Evolutionary conservation across 306 rosid genomes (phyloP).

Genomic region (Prunus fruticosa): DNA sequence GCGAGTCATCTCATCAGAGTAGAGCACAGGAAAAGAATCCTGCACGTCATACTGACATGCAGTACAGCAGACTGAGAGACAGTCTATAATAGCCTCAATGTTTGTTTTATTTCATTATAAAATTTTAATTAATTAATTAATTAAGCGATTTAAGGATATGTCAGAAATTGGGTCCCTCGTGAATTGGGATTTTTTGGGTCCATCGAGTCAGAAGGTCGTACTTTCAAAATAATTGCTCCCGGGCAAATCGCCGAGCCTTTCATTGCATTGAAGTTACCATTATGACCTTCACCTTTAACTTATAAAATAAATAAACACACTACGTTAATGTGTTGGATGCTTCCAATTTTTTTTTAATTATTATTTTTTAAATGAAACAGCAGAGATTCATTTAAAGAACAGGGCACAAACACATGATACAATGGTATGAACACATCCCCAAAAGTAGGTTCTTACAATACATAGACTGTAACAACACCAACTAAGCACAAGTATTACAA

Average conservation of each 20-base stretch:
- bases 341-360: too few relatives aligned
- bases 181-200: conserved; percentile 38
- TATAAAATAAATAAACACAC: too few relatives aligned
- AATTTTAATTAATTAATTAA: neutral
- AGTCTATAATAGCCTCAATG: neutral
- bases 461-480: too few relatives aligned
- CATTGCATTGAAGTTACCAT: neutral
- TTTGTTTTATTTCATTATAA: too few relatives aligned
- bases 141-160: neutral
- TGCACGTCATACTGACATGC: neutral
- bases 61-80: neutral
- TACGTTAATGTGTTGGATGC: too few relatives aligned
- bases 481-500: too few relatives aligned
- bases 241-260: conserved; percentile 27
- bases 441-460: too few relatives aligned
- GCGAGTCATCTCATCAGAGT: neutral
- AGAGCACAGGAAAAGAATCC: neutral
- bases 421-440: too few relatives aligned
- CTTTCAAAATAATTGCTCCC: conserved; percentile 62
- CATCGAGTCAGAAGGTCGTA: conserved; percentile 19
- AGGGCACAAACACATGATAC: too few relatives aligned
- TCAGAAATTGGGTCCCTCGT: conserved; percentile 40
- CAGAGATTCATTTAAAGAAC: too few relatives aligned
- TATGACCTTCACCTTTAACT: neutral
- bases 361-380: too few relatives aligned